Conservation (phyloP, 139 green algal genomes). For the Chlorella sp. region DNA sequence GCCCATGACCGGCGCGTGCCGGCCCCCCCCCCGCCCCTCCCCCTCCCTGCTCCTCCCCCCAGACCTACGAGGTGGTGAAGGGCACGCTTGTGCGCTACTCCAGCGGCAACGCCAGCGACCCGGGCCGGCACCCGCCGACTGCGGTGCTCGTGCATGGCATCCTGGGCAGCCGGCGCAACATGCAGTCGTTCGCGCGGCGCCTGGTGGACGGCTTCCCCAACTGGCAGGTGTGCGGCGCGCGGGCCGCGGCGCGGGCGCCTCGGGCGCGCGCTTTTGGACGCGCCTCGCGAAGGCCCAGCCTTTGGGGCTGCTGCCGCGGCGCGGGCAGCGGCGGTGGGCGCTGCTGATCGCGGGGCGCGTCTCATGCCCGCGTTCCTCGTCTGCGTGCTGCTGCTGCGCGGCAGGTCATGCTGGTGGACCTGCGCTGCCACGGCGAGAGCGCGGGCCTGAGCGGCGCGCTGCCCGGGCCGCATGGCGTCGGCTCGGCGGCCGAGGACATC, state of each 20-base stretch:
- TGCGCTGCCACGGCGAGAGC: conserved; percentile 91
- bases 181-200: conserved; percentile 74
- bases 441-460: conserved; percentile 34
- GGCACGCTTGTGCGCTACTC: conserved; percentile 53
- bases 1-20: too few relatives aligned
- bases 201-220: conserved; percentile 75
- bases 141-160: conserved; percentile 95
- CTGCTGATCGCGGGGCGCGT: too few relatives aligned
- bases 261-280: too few relatives aligned
- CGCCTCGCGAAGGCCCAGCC: too few relatives aligned
- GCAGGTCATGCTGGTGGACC: conserved; percentile 93
- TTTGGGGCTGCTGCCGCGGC: too few relatives aligned
- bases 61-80: conserved; percentile 64
- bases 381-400: conserved; percentile 49
- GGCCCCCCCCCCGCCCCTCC: background rate
- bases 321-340: too few relatives aligned
- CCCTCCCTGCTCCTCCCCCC: background rate
- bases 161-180: conserved; percentile 85
- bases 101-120: background rate
- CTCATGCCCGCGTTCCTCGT: too few relatives aligned
- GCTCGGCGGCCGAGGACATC: conserved; percentile 71
- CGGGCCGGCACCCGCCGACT: conserved; percentile 67
- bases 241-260: too few relatives aligned
- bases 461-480: conserved; percentile 59
- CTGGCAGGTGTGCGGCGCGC: conserved; percentile 19